Conservation (phyloP, 345 rosid genomes). For the Iberis pinnata region DNA sequence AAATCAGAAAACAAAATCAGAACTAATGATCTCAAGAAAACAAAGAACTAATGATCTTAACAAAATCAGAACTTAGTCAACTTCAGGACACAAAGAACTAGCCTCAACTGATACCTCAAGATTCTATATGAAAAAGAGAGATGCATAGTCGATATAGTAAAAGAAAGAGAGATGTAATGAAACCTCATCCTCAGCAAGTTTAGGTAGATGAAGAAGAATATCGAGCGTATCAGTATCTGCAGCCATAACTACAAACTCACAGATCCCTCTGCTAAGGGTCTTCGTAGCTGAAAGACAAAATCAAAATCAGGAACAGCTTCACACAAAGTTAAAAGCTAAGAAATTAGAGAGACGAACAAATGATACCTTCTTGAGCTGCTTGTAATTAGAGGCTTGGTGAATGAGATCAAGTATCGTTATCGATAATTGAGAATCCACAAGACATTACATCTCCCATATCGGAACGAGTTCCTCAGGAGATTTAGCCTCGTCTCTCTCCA, state of each 20-base stretch:
- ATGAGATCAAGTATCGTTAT: conserved; percentile 83
- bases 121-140: neutral
- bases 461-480: conserved; percentile 77
- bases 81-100: neutral
- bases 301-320: neutral
- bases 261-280: conserved; percentile 89
- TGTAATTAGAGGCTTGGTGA: conserved; percentile 92
- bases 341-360: neutral
- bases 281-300: conserved; percentile 58
- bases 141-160: neutral
- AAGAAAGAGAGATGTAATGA: neutral
- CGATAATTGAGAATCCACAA: conserved; percentile 67
- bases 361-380: conserved; percentile 81
- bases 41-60: too few species aligned
- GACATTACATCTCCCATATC: conserved; percentile 84
- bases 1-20: neutral
- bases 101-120: neutral
- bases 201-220: conserved; percentile 67
- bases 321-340: neutral
- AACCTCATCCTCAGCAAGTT: conserved; percentile 88
- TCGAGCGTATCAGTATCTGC: conserved; percentile 83
- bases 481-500: conserved; percentile 51
- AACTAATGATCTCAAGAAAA: too few species aligned
- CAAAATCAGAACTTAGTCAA: neutral
- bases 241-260: conserved; percentile 87